phyloP scores from a whole-genome alignment of 345 rosid species.

The Syzygium grande region DNA sequence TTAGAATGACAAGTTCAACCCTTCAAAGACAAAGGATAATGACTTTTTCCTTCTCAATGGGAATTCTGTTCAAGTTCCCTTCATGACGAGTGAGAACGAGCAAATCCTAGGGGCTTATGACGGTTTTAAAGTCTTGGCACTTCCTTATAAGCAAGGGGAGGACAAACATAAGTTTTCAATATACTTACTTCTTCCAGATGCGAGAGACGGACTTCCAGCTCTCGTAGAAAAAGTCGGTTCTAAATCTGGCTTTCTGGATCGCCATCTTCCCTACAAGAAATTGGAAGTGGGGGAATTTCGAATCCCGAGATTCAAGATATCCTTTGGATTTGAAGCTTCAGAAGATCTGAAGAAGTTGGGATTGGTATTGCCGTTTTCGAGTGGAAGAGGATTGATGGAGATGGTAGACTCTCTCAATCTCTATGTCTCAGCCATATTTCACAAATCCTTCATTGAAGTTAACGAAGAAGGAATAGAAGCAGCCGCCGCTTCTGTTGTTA shows the following conservation, averaged over 20 bases:
- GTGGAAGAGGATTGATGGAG: slow-evolving; percentile 2
- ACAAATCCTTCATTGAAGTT: slow-evolving; percentile 11
- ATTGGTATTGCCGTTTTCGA: neutral
- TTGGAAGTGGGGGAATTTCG: slow-evolving; percentile 3
- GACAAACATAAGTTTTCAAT: slow-evolving; percentile 61
- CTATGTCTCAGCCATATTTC: slow-evolving; percentile 3
- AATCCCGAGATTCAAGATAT: slow-evolving; percentile 10
- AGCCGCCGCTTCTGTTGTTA: slow-evolving; percentile 12
- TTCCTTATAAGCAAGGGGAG: slow-evolving; percentile 65
- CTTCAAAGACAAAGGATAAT: slow-evolving; percentile 34
- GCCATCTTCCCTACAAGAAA: slow-evolving; percentile 3
- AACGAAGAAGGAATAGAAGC: slow-evolving; percentile 9
- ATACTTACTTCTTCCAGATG: slow-evolving; percentile 68
- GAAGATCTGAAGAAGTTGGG: slow-evolving; percentile 5
- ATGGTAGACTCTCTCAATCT: slow-evolving; percentile 3
- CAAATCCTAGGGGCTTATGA: slow-evolving; percentile 36
- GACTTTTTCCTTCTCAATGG: slow-evolving; percentile 65
- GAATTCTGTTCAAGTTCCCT: slow-evolving; percentile 38
- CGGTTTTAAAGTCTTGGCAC: slow-evolving; percentile 64
- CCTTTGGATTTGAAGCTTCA: slow-evolving; percentile 6
- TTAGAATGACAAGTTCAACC: slow-evolving; percentile 64
- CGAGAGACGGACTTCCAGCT: slow-evolving; percentile 5
- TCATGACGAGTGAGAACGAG: slow-evolving; percentile 70
- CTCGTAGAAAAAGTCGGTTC: slow-evolving; percentile 5
- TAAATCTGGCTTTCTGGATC: slow-evolving; percentile 4